These are phyloP conservation scores for Cryphonectria naterciae DNA, from an alignment of 2,329 filamentous ascomycete genomes.

Conservation along the genomic window DNA sequence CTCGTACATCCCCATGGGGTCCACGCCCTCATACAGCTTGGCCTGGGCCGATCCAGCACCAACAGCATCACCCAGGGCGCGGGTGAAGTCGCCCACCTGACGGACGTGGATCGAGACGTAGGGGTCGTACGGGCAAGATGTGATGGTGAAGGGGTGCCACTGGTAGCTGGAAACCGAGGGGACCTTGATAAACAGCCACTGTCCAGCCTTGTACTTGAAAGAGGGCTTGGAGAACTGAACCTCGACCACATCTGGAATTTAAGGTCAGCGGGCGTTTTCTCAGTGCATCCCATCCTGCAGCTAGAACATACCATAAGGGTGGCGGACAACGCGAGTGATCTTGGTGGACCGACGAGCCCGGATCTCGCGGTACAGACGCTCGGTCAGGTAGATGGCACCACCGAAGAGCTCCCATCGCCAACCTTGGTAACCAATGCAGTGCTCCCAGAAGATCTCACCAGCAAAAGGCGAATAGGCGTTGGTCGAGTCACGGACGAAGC, in stretches of 20 bases:
- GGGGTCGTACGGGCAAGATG: slow-evolving; percentile 93
- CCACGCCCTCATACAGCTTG: slow-evolving; percentile 87
- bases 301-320: slow-evolving; percentile 78
- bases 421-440: slow-evolving; percentile 93
- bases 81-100: slow-evolving; percentile 95
- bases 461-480: slow-evolving; percentile 81
- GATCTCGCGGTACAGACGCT: slow-evolving; percentile 90
- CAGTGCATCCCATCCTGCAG: neutral
- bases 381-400: slow-evolving; percentile 81
- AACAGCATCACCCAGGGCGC: slow-evolving; percentile 90
- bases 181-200: slow-evolving; percentile 96
- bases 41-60: slow-evolving; percentile 86
- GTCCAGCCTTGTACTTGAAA: slow-evolving; percentile 97
- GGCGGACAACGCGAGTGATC: slow-evolving; percentile 91
- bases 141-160: slow-evolving; percentile 99
- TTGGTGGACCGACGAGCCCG: slow-evolving; percentile 80
- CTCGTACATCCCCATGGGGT: slow-evolving; percentile 97
- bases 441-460: slow-evolving; percentile 79
- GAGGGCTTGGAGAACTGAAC: slow-evolving; percentile 96
- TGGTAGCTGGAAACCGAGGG: slow-evolving; percentile 86
- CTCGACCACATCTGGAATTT: slow-evolving; percentile 78
- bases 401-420: slow-evolving; percentile 96
- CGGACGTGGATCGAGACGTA: slow-evolving; percentile 95
- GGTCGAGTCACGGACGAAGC: slow-evolving; percentile 87
- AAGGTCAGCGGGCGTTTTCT: slow-evolving; percentile 36